Evolutionary conservation across 2,329 filamentous ascomycete species (phyloP), one percentile per base, ranked within the genome.

Genomic region (Talaromyces sp.): DNA sequence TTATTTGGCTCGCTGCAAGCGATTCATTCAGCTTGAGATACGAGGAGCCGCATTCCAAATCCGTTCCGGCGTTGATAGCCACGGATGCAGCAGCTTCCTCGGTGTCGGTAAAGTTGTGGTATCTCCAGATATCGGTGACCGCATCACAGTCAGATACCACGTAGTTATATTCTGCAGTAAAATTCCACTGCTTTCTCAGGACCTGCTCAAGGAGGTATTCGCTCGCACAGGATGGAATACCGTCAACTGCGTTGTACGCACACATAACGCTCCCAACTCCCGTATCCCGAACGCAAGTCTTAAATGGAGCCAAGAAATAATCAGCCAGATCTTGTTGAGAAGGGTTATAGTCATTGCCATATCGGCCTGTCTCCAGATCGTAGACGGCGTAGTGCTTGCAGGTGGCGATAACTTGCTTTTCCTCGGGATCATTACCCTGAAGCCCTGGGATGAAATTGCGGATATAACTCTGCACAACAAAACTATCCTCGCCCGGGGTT

Each of bases 251-350:
- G 68, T 89, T 87, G 73, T 87, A 87, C 0, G 80, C 81, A 72
- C 85, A 87, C 85, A 87, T 87, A 71, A 87, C 79, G 27, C 85
- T 86, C 8, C 80, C 80, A 14, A 83, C 83, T 57, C 81, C 80
- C 4, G 81, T 80, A 68, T 87, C 84, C 16, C 84, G 79, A 60
- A 82, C 86, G 77, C 87, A 90, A 74, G 81, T 82, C 72, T 87
- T 82, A 76, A 90, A 90, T 0, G 86, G 81, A 2, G 84, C 86
- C 56, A 89, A 77, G 70, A 89, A 90, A 74, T 89, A 90, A 69
- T 90, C 88, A 0, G 82, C 81, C 11, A 90, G 75, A 68, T 90
- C 88, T 69, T 90, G 87, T 56, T 79, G 75, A 3, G 79, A 77
- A 60, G 87, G 81, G 8, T 82, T 77, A 1, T 84, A 84, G 70